phyloP scores from a whole-genome alignment of 2,329 filamentous ascomycete species.

The Bipolaris bicolor region DNA sequence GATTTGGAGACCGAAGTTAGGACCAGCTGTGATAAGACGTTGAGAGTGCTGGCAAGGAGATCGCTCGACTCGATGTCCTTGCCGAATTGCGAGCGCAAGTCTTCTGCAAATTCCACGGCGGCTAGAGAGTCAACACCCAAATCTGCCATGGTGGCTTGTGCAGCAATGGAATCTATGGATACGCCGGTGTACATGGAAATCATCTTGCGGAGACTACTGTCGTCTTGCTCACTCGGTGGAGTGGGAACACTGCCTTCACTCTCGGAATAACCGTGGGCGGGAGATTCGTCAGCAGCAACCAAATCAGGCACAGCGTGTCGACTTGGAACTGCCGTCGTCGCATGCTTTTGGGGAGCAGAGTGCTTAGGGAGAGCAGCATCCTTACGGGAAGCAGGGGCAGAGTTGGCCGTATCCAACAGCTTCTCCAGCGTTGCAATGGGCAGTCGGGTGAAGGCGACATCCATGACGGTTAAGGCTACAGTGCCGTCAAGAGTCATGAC shows the following conservation, averaged over 20 bases:
- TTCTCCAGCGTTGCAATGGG: constrained; percentile 16
- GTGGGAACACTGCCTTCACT: background rate
- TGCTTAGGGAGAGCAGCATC: too few species aligned
- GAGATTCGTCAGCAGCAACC: constrained; percentile 1
- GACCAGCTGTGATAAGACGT: background rate
- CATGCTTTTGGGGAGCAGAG: background rate
- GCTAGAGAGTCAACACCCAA: constrained; percentile 5
- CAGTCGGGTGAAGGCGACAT: constrained; percentile 15
- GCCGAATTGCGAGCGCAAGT: constrained; percentile 3
- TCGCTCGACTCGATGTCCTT: constrained; percentile 2
- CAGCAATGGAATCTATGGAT: constrained; percentile 1
- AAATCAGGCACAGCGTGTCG: background rate
- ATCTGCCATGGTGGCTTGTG: constrained; percentile 6
- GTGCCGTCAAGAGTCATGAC: constrained; percentile 3
- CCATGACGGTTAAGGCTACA: constrained; percentile 9
- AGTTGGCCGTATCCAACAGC: constrained; percentile 1
- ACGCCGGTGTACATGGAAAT: constrained; percentile 19
- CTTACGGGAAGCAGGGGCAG: background rate
- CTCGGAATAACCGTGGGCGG: background rate
- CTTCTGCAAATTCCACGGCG: constrained; percentile 1
- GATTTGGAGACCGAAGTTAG: background rate
- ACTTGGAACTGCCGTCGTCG: background rate
- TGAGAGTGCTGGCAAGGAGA: background rate
- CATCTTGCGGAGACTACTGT: constrained; percentile 6
- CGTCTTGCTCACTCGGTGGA: background rate